Evolutionary conservation across 495 filamentous ascomycete genomes (phyloP), one percentile per base, ranked within the genome.

Genomic region (Cenococcum geophilum): DNA sequence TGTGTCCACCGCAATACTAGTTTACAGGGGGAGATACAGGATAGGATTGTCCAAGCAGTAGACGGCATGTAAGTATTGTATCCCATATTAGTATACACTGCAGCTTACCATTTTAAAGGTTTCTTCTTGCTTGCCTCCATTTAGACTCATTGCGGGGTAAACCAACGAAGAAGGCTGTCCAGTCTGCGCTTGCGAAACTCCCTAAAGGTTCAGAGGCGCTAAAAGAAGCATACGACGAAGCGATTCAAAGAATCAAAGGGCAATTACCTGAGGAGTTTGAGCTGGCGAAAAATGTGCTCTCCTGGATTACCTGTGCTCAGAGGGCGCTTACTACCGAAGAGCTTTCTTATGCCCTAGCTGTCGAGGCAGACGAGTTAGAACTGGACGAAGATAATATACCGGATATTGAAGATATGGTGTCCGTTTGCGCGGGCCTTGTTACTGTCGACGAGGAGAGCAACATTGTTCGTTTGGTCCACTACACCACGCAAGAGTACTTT

Each of bases 401-500:
- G 2, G 52, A 73, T 1, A 49, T 75, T 16, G 70, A 75, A n/a
- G 59, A 75, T n/a, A 63, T 83, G 12, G 50, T 76, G 3, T 76
- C 76, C 1, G 8, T 77, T 8, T 84, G 80, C 64, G 76, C 74
- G 48, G 81, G 82, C 0, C 64, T 86, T 14, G 75, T 82, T 4
- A 78, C 69, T 1, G 50, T 80, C 5, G 77, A 84, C 43, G 22
- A 74, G 20, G 71, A 74, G 16, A 82, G 73, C 55, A 37, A 68
- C 11, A 72, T 77, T 34, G 69, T 82, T 34, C 77, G 77, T 12
- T 69, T 84, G 11, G 76, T 82, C 5, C 82, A 83, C 63, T 80
- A 53, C 50, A 53, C 50, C 1, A 55, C 25, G 5, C 53, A 55
- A 55, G 53, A 55, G 16, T 55, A 34, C 18, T 42, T 36, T 36